Evolutionary conservation across 2,329 filamentous ascomycete genomes (phyloP).

Genomic region (Pyrenophora graminea): DNA sequence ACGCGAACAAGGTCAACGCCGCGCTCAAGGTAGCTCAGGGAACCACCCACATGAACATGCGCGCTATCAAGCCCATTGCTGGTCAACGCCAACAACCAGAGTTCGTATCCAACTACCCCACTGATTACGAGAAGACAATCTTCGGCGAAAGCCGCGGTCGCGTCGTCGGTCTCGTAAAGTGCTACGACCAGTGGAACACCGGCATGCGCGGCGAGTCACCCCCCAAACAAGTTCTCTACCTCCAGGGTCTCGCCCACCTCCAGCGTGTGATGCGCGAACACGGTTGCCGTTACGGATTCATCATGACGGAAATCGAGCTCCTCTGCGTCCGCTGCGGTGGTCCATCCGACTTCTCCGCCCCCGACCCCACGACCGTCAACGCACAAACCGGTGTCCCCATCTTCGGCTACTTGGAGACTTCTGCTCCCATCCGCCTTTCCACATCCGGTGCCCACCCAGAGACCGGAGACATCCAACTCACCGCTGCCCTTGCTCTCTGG

Average conservation of each 20-base stretch:
- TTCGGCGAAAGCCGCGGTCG: conserved; percentile 58
- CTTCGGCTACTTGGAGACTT: conserved; percentile 86
- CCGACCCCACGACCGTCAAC: conserved; percentile 45
- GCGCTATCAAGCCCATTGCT: conserved; percentile 40
- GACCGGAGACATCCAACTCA: conserved; percentile 58
- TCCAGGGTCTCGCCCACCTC: conserved; percentile 81
- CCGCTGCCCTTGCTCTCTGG: conserved; percentile 75
- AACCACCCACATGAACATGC: conserved; percentile 61
- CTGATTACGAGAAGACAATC: conserved; percentile 56
- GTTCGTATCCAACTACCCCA: conserved; percentile 67
- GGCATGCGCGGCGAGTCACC: conserved; percentile 87
- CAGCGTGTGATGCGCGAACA: conserved; percentile 94
- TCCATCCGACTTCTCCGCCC: conserved; percentile 35
- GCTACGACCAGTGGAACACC: conserved; percentile 93
- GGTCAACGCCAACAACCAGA: conserved; percentile 62
- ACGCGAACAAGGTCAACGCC: conserved; percentile 84
- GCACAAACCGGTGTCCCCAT: conserved; percentile 65
- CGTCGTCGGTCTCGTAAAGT: conserved; percentile 84
- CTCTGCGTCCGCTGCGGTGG: conserved; percentile 82
- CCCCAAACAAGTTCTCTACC: conserved; percentile 84
- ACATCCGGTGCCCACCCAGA: conserved; percentile 42
- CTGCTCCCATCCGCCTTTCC: conserved; percentile 60
- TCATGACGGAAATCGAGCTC: conserved; percentile 94
- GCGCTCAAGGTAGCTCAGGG: conserved; percentile 77
- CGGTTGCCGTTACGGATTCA: conserved; percentile 90